Percentiles rank a stretch among this genome's conserved stretches.
Conservation (phyloP, 2,329 filamentous ascomycete species). For the Furcasterigmium sp. region DNA sequence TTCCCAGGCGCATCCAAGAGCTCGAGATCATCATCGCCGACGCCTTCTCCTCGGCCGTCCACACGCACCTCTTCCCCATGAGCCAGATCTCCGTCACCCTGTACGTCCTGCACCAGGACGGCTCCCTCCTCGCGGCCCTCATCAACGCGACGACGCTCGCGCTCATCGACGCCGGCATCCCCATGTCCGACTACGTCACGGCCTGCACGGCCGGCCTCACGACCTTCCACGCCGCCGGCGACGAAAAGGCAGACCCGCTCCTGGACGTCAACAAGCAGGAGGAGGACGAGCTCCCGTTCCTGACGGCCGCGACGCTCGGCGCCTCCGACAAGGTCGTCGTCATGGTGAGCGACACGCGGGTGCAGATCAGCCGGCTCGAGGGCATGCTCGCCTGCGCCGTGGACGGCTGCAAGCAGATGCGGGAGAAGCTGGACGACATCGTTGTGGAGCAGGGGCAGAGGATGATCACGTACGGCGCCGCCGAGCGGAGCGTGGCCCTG, state of each 20-base stretch:
- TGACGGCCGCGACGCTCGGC: conserved; percentile 80
- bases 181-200: conserved; percentile 87
- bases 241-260: conserved; percentile 69
- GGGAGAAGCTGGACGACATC: conserved; percentile 73
- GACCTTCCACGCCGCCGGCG: conserved; percentile 57
- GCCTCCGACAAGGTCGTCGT: conserved; percentile 70
- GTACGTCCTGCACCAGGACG: conserved; percentile 85
- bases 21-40: conserved; percentile 74
- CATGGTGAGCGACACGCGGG: conserved; percentile 79
- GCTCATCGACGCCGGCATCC: conserved; percentile 88
- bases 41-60: conserved; percentile 71
- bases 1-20: conserved; percentile 67
- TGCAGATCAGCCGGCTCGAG: conserved; percentile 78
- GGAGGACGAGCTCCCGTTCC: conserved; percentile 80
- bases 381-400: conserved; percentile 90
- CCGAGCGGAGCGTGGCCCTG: conserved; percentile 42
- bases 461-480: conserved; percentile 53
- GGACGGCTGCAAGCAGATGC: conserved; percentile 84
- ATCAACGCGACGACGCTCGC: conserved; percentile 90
- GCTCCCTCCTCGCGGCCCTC: conserved; percentile 81
- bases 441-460: conserved; percentile 65
- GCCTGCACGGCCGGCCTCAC: conserved; percentile 85
- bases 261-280: conserved; percentile 75
- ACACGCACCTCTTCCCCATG: conserved; percentile 86
- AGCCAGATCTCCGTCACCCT: conserved; percentile 78